These are phyloP conservation scores for Begonia peltatifolia DNA, from an alignment of 306 rosid species.

Conservation along the genomic window DNA sequence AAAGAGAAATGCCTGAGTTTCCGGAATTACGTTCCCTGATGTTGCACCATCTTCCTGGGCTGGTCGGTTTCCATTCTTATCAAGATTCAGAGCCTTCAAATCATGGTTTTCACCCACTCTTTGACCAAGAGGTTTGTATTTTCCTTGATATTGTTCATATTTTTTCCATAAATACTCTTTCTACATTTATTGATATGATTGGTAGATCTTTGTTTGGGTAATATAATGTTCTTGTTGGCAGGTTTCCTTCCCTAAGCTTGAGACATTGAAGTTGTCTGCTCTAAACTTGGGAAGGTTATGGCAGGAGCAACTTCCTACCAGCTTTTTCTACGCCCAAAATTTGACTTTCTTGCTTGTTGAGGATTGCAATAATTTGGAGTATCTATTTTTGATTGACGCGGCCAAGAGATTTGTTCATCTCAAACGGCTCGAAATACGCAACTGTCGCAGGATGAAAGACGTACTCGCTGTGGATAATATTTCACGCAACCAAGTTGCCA, in stretches of 20 bases:
- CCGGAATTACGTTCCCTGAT: neutral
- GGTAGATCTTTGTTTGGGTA: neutral
- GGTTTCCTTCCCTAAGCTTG: slow-evolving; percentile 14
- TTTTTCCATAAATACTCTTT: no score
- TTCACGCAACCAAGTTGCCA: neutral
- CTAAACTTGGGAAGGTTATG: slow-evolving; percentile 8
- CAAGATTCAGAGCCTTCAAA: slow-evolving; percentile 2
- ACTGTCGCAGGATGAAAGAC: slow-evolving; percentile 15
- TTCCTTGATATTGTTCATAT: neutral
- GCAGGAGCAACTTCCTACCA: slow-evolving; percentile 2
- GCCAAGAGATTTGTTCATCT: slow-evolving; percentile 16
- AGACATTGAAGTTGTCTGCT: slow-evolving; percentile 9
- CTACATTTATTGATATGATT: no score
- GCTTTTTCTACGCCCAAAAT: slow-evolving; percentile 9
- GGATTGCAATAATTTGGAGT: neutral
- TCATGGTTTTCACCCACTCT: slow-evolving; percentile 7
- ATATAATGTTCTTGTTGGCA: neutral
- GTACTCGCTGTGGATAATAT: no score
- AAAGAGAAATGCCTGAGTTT: slow-evolving; percentile 1
- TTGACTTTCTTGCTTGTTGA: slow-evolving; percentile 6
- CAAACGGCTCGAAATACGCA: slow-evolving; percentile 13
- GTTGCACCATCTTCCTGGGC: slow-evolving; percentile 13
- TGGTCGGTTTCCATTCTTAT: slow-evolving; percentile 4
- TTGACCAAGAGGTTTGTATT: slow-evolving; percentile 8
- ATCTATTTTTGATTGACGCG: slow-evolving; percentile 13